Evolutionary conservation across 1,284 basidiomycete genomes (phyloP).

Genomic region (Apiotrichum porosum): DNA sequence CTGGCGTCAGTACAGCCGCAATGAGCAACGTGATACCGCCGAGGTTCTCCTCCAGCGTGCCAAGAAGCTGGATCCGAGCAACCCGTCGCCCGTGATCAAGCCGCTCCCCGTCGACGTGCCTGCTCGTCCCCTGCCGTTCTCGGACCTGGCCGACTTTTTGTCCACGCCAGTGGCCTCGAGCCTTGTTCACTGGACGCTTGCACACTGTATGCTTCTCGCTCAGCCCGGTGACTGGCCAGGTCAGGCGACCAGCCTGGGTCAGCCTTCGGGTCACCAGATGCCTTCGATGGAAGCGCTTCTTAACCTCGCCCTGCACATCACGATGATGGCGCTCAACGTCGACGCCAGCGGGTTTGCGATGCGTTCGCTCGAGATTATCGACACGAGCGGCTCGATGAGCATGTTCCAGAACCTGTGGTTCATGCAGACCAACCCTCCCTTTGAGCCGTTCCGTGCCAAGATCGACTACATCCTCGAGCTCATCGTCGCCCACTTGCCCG

Average conservation of each 20-base stretch:
- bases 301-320: constrained; percentile 78
- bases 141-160: constrained; percentile 33
- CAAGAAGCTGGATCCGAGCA: constrained; percentile 51
- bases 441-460: constrained; percentile 64
- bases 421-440: constrained; percentile 69
- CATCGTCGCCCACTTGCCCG: constrained; percentile 54
- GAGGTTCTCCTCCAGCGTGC: constrained; percentile 65
- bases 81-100: constrained; percentile 63
- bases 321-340: constrained; percentile 75
- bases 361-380: constrained; percentile 56
- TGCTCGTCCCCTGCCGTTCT: constrained; percentile 24
- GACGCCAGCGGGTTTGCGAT: constrained; percentile 60
- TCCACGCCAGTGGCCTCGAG: constrained; percentile 27
- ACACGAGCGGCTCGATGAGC: constrained; percentile 51
- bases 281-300: constrained; percentile 57
- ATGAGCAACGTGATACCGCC: constrained; percentile 92
- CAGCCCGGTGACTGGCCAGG: constrained; percentile 28
- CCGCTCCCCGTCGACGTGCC: constrained; percentile 65
- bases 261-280: constrained; percentile 16
- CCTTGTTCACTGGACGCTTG: constrained; percentile 35
- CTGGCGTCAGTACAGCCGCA: constrained; percentile 93
- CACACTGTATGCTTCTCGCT: constrained; percentile 35
- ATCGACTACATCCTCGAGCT: constrained; percentile 68
- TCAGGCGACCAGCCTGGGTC: constrained; percentile 10
- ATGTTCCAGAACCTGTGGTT: constrained; percentile 59